Conservation (phyloP, 2,329 filamentous ascomycete species). For the Clonostachys rosea region DNA sequence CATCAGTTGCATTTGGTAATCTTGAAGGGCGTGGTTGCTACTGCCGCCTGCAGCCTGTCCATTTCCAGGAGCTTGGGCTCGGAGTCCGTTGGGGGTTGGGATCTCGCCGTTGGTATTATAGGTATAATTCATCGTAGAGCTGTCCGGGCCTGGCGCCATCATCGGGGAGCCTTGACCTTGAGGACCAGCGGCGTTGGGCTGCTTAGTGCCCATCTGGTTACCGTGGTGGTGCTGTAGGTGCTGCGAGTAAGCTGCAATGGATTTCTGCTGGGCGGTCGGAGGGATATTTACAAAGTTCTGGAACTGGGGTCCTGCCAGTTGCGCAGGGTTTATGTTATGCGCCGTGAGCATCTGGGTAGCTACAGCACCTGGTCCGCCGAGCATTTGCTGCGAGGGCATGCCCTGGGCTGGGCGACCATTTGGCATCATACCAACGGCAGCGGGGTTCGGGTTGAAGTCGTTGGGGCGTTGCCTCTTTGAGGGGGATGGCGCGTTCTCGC, state of each 20-base stretch:
- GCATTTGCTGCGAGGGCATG: slow-evolving; percentile 68
- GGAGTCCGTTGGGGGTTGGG: slow-evolving; percentile 52
- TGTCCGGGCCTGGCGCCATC: slow-evolving; percentile 70
- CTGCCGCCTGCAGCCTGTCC: slow-evolving; percentile 39
- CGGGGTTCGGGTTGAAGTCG: slow-evolving; percentile 69
- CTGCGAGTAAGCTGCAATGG: slow-evolving; percentile 82
- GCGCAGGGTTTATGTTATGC: slow-evolving; percentile 71
- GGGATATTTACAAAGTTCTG: slow-evolving; percentile 52
- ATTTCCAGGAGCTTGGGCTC: slow-evolving; percentile 43
- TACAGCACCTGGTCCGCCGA: slow-evolving; percentile 40
- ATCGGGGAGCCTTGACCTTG: slow-evolving; percentile 78
- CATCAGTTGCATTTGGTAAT: slow-evolving; percentile 90
- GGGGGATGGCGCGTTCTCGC: slow-evolving; percentile 86
- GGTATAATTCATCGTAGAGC: slow-evolving; percentile 47
- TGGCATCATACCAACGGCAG: slow-evolving; percentile 56
- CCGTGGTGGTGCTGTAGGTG: slow-evolving; percentile 80
- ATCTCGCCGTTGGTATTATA: slow-evolving; percentile 58
- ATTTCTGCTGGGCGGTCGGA: slow-evolving; percentile 69
- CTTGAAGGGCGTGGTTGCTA: slow-evolving; percentile 77
- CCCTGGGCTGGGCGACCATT: slow-evolving; percentile 67
- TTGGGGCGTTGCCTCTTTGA: slow-evolving; percentile 84
- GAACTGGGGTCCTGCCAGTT: slow-evolving; percentile 73
- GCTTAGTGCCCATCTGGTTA: slow-evolving; percentile 74
- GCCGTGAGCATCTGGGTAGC: slow-evolving; percentile 56
- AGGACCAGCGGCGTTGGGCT: slow-evolving; percentile 69